Base-by-base conservation (phyloP, 495 filamentous ascomycete species). In the Penicillium cinerascens region DNA sequence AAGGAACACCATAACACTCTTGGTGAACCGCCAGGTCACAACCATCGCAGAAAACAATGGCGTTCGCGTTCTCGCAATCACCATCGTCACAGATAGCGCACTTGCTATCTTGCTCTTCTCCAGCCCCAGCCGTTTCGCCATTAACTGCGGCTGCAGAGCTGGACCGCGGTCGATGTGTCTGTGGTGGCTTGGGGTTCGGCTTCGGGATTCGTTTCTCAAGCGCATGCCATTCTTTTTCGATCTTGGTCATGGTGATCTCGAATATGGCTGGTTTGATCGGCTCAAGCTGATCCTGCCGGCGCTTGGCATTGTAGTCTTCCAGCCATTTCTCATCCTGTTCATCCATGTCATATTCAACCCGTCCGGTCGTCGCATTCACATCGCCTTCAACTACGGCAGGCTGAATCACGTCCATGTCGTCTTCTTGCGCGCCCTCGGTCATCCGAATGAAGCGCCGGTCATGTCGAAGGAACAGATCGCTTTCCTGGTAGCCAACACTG, bases 311-410 rank as follows among this genome's bases (percentile, higher is more conserved):
- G 56, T 89, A 82, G 38, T 82, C 81, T 49, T 95, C 87, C 21
- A 99, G 75, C 93, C 95, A 97, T 71, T 91, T 88, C 47, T 95
- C 91, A 65, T 99, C 93, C 64, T 99, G 93, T 69, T 97, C 93
- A 63, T 99, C 93, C 93, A 99, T 97, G 59, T 99, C 93, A 60
- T 99, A 99, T 60, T 99, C 93, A 37, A 97, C 93, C 27, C 89
- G 82, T 36, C 90, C 88, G 23, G 89, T 80, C 3, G 75, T 71
- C 6, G 73, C 63, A 56, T 81, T 81, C 5, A 72, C 63, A 26
- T 91, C 87, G 9, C 80, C 83, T 26, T 92, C 88, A 13, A 68
- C 71, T 33, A 76, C 82, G 0, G 77, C 59, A 15, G 77, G 72
- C 43, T 83, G 76, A 8, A 72, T 76, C 20, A 86, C 71, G 52